Conservation (phyloP, 1,284 basidiomycete genomes). For the Porphyrellus sp. region DNA sequence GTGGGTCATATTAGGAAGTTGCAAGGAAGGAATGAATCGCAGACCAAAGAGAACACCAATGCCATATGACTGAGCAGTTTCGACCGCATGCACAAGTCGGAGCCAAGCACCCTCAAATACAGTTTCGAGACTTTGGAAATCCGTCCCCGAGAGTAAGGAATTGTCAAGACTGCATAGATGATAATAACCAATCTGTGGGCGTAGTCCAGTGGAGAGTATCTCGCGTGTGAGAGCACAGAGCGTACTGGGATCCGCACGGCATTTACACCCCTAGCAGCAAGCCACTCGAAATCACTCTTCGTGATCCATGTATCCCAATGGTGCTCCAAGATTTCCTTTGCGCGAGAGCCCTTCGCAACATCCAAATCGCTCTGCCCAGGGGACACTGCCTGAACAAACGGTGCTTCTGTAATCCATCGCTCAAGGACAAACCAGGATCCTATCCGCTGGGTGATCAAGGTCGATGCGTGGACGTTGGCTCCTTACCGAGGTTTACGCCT, state of each 20-base stretch:
- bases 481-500: constrained; percentile 78
- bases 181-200: constrained; percentile 71
- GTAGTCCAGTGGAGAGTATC: constrained; percentile 9
- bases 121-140: constrained; percentile 57
- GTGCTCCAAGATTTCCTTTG: constrained; percentile 61
- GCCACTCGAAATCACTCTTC: constrained; percentile 71
- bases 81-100: constrained; percentile 66
- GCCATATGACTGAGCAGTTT: constrained; percentile 56
- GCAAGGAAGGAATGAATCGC: constrained; percentile 12
- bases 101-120: constrained; percentile 75
- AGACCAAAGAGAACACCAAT: constrained; percentile 81
- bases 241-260: constrained; percentile 80
- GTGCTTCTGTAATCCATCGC: constrained; percentile 63
- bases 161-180: constrained; percentile 63
- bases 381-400: constrained; percentile 50
- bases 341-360: constrained; percentile 61
- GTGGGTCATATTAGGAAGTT: constrained; percentile 6
- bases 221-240: constrained; percentile 6
- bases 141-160: constrained; percentile 67
- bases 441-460: constrained; percentile 28
- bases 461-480: constrained; percentile 2
- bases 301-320: constrained; percentile 85
- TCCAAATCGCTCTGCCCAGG: constrained; percentile 75
- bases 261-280: constrained; percentile 74
- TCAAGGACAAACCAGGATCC: constrained; percentile 80